Percentiles rank a stretch among this genome's conserved stretches.
Conservation (phyloP, 345 rosid species). For the Citrus maxima region DNA sequence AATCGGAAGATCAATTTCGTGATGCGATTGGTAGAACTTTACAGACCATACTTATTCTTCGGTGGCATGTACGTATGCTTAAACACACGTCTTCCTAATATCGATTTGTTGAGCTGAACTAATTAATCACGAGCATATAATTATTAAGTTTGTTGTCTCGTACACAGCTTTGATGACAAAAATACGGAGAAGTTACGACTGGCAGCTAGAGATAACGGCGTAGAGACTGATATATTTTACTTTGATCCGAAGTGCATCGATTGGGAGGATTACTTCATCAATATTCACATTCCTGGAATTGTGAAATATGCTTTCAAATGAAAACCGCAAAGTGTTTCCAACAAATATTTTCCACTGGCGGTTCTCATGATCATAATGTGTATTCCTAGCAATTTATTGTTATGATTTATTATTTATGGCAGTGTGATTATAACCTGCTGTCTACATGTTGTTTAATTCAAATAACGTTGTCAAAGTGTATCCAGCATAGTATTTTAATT, state of each 20-base stretch:
- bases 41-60: conserved; percentile 80
- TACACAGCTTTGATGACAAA: conserved; percentile 50
- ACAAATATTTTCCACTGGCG: background rate
- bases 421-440: background rate
- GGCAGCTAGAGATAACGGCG: conserved; percentile 26
- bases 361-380: background rate
- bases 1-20: conserved; percentile 53
- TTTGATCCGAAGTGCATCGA: conserved; percentile 58
- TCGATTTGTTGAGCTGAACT: background rate
- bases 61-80: conserved; percentile 54
- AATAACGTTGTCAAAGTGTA: background rate
- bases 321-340: background rate
- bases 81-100: background rate
- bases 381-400: background rate
- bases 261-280: conserved; percentile 63
- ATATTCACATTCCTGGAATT: conserved; percentile 62
- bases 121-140: too few species aligned
- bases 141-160: background rate
- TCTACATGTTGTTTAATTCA: background rate
- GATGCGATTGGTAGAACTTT: conserved; percentile 67
- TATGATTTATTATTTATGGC: background rate
- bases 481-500: background rate
- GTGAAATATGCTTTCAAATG: conserved; percentile 44
- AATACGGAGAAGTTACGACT: conserved; percentile 47
- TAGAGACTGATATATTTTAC: conserved; percentile 32